phyloP scores from a whole-genome alignment of 2,329 filamentous ascomycete genomes.

The Penicillium sp. region DNA sequence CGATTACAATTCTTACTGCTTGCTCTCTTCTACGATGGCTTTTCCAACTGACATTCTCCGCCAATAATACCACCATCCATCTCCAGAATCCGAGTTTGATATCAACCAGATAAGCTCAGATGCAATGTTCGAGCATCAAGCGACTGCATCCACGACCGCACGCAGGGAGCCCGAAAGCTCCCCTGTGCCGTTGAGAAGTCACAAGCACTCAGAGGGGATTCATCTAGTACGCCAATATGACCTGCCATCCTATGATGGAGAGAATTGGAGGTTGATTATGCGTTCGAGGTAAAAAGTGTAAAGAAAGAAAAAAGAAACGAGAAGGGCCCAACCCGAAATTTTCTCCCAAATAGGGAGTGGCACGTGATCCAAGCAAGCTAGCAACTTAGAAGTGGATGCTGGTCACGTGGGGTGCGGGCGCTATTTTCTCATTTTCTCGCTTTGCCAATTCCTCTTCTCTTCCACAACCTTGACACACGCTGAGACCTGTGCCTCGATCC shows the following conservation, averaged over 20 bases:
- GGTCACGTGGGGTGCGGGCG: constrained; percentile 17
- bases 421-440: constrained; percentile 5
- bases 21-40: neutral
- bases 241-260: constrained; percentile 46
- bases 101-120: neutral
- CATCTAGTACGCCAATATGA: constrained; percentile 54
- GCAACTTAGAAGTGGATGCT: neutral
- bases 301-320: constrained; percentile 29
- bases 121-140: constrained; percentile 43
- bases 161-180: constrained; percentile 27
- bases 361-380: constrained; percentile 17
- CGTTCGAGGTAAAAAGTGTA: constrained; percentile 48
- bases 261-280: constrained; percentile 54
- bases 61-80: neutral
- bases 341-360: constrained; percentile 15
- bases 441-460: constrained; percentile 3
- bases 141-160: constrained; percentile 41
- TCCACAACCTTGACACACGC: neutral
- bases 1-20: neutral
- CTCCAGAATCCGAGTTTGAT: neutral
- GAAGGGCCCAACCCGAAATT: constrained; percentile 10
- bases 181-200: constrained; percentile 36
- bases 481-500: constrained; percentile 4
- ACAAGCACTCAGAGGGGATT: constrained; percentile 33
- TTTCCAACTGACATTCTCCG: neutral